Percentiles rank a stretch among this genome's conserved stretches.
These are phyloP conservation scores for Candolleomyces aberdarensis DNA, from an alignment of 768 basidiomycete genomes.

Conservation along the genomic window DNA sequence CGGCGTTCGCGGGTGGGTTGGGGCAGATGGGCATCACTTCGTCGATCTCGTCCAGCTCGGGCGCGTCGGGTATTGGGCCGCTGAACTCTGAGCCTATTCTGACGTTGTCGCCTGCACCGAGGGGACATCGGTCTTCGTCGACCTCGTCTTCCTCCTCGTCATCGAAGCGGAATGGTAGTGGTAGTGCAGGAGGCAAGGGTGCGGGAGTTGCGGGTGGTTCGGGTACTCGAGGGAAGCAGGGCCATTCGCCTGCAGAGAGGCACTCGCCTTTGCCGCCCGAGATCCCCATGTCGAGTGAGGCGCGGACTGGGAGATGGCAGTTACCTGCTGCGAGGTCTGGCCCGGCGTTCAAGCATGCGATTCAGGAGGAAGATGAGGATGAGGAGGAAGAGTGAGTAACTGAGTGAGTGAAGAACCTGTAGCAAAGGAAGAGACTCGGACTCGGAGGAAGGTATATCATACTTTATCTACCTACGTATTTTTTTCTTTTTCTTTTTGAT, in stretches of 20 bases:
- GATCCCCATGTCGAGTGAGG: slow-evolving; percentile 26
- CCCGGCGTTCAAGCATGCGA: slow-evolving; percentile 65
- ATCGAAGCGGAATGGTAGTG: slow-evolving; percentile 27
- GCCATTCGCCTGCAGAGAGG: slow-evolving; percentile 60
- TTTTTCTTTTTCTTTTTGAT: no score
- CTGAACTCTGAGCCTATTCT: slow-evolving; percentile 33
- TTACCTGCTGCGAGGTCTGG: slow-evolving; percentile 68
- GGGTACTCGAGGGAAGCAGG: slow-evolving; percentile 33
- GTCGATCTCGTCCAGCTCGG: slow-evolving; percentile 22
- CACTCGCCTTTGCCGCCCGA: slow-evolving; percentile 60
- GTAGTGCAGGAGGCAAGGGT: slow-evolving; percentile 26
- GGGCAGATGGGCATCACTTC: slow-evolving; percentile 55
- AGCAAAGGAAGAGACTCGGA: no score
- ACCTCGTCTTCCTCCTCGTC: not conserved
- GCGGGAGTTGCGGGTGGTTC: no score
- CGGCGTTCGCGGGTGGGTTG: slow-evolving; percentile 72
- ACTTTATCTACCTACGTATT: no score
- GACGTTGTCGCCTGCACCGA: slow-evolving; percentile 51
- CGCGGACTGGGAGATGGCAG: slow-evolving; percentile 60
- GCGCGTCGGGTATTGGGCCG: slow-evolving; percentile 14
- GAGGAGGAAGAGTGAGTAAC: slow-evolving; percentile 57
- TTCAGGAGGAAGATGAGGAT: slow-evolving; percentile 85
- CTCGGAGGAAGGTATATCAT: no score
- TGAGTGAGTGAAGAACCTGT: no score
- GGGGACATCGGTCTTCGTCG: slow-evolving; percentile 34